These are phyloP conservation scores for Aspergillus sergii DNA, from an alignment of 2,329 filamentous ascomycete genomes.

Conservation along the genomic window DNA sequence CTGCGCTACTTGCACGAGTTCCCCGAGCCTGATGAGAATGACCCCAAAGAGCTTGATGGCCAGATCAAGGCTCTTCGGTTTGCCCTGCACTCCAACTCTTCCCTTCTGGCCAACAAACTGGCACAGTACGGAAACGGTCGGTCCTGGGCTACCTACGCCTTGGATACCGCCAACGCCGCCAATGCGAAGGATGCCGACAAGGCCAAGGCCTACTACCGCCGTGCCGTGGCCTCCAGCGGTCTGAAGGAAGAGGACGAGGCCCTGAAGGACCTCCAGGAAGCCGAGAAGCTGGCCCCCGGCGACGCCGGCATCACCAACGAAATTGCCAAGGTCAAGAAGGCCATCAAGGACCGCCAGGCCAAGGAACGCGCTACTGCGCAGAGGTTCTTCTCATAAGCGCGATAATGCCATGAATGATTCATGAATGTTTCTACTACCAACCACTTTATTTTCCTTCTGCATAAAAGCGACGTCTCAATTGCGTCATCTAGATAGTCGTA, in stretches of 20 bases:
- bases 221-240: conserved; percentile 72
- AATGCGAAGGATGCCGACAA: conserved; percentile 72
- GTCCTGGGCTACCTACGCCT: conserved; percentile 70
- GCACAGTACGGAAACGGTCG: conserved; percentile 70
- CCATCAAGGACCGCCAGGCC: conserved; percentile 69
- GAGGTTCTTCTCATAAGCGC: conserved; percentile 74
- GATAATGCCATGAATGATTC: conserved; percentile 31
- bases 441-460: conserved; percentile 13
- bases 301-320: conserved; percentile 77
- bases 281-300: conserved; percentile 71
- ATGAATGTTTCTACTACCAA: conserved; percentile 24
- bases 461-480: conserved; percentile 14
- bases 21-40: conserved; percentile 68
- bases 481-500: conserved; percentile 4
- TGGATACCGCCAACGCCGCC: conserved; percentile 62
- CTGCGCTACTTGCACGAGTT: conserved; percentile 87
- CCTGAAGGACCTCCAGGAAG: conserved; percentile 72
- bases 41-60: conserved; percentile 67
- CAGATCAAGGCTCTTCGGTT: conserved; percentile 77
- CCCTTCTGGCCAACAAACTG: conserved; percentile 82
- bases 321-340: conserved; percentile 76
- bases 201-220: conserved; percentile 86
- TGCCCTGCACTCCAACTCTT: conserved; percentile 83
- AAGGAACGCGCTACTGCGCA: conserved; percentile 92
- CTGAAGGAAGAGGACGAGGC: conserved; percentile 85